phyloP scores from a whole-genome alignment of 2,329 filamentous ascomycete genomes.

The Fusarium neocosmosporiellum region DNA sequence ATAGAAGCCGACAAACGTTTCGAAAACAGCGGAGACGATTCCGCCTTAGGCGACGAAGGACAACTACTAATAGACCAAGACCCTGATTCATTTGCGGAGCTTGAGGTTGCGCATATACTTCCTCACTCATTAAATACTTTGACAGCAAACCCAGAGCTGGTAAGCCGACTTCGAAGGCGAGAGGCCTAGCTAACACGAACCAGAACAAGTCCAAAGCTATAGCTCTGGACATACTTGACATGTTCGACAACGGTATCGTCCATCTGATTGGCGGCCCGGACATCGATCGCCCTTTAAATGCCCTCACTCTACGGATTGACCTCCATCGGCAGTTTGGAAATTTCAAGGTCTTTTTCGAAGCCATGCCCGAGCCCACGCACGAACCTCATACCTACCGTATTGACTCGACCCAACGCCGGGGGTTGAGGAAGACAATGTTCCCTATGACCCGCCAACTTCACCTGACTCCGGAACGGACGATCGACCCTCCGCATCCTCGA shows the following conservation, averaged over 20 bases:
- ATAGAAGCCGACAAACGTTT: neutral
- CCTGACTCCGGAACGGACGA: neutral
- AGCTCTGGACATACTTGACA: neutral
- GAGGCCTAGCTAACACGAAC: neutral
- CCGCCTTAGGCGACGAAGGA: neutral
- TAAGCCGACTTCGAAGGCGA: neutral
- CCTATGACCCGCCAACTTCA: neutral
- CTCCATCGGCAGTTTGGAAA: constrained; percentile 4
- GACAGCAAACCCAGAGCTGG: neutral
- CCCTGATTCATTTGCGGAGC: neutral
- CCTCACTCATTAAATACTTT: neutral
- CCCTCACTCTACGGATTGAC: neutral
- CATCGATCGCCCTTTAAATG: constrained; percentile 1
- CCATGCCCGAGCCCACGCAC: neutral
- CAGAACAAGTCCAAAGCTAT: neutral
- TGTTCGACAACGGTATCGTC: neutral
- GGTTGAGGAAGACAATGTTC: neutral
- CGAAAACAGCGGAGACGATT: neutral
- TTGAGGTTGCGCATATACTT: constrained; percentile 1
- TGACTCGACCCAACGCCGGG: neutral
- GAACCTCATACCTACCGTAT: neutral
- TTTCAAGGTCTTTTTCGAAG: constrained; percentile 4
- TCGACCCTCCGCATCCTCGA: neutral
- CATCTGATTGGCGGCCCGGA: neutral
- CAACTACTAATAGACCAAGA: neutral